These are phyloP conservation scores for Diaporthe citriasiana DNA, from an alignment of 2,329 filamentous ascomycete species.

Conservation along the genomic window DNA sequence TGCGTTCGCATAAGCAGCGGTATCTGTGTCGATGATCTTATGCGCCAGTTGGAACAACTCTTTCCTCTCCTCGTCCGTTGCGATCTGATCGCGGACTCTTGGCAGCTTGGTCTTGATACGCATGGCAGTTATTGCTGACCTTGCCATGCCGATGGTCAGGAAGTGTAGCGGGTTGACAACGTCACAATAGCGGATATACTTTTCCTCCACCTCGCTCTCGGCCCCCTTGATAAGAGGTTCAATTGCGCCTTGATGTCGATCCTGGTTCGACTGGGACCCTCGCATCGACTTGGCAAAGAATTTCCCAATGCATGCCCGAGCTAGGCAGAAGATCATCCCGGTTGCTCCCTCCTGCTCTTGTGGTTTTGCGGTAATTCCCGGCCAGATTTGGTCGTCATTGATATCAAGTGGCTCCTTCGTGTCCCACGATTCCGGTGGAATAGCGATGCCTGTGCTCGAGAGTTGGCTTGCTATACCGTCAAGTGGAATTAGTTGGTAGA, in stretches of 20 bases:
- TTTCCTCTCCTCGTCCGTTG: conserved; percentile 45
- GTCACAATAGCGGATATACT: conserved; percentile 60
- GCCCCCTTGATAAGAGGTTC: conserved; percentile 55
- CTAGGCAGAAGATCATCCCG: conserved; percentile 55
- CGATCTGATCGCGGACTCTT: conserved; percentile 47
- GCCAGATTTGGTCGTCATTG: conserved; percentile 55
- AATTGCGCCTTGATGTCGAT: conserved; percentile 49
- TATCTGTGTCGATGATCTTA: conserved; percentile 55
- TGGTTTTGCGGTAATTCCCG: conserved; percentile 53
- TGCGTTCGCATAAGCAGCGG: conserved; percentile 47
- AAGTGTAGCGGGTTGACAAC: conserved; percentile 56
- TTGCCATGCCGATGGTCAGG: conserved; percentile 48
- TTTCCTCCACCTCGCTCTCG: conserved; percentile 57
- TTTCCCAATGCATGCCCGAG: conserved; percentile 56
- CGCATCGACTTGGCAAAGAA: conserved; percentile 50
- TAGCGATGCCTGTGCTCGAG: conserved; percentile 45
- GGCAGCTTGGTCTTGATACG: conserved; percentile 45
- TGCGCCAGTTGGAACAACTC: conserved; percentile 51
- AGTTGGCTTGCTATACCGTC: conserved; percentile 48
- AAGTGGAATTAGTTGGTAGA: conserved; percentile 66
- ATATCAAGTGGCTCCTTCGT: conserved; percentile 54
- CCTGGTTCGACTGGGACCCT: conserved; percentile 43
- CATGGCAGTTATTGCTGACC: conserved; percentile 49
- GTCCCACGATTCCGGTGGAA: conserved; percentile 48
- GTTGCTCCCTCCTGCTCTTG: conserved; percentile 49